Evolutionary conservation across 768 basidiomycete species (phyloP).

Genomic region (Cyclocybe cylindracea): DNA sequence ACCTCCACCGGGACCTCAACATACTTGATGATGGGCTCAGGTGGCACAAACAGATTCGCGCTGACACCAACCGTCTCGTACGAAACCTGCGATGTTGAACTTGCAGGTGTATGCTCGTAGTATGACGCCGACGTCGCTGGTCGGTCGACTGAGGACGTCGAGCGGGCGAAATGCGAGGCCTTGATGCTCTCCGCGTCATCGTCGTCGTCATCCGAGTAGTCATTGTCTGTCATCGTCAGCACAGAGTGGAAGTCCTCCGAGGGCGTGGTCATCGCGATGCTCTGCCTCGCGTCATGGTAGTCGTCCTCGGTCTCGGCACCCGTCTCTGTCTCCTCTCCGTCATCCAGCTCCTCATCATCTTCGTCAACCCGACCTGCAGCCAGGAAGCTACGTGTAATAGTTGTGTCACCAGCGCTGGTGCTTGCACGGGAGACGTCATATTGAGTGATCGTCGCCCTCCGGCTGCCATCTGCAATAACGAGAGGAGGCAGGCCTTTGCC

Average conservation of each 20-base stretch:
- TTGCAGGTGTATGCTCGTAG: slow-evolving; percentile 23
- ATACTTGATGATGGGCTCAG: slow-evolving; percentile 33
- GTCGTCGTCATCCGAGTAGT: slow-evolving; percentile 47
- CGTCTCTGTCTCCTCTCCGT: slow-evolving; percentile 64
- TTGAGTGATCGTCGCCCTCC: slow-evolving; percentile 51
- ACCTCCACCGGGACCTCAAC: slow-evolving; percentile 14
- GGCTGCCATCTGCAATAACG: slow-evolving; percentile 19
- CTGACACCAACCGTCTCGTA: slow-evolving; percentile 55
- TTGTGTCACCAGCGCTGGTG: slow-evolving; percentile 36
- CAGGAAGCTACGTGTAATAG: slow-evolving; percentile 41
- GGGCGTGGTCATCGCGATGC: slow-evolving; percentile 62
- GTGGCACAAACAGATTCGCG: slow-evolving; percentile 37
- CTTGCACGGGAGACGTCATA: slow-evolving; percentile 34
- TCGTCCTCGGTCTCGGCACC: slow-evolving; percentile 76
- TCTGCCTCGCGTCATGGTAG: slow-evolving; percentile 80
- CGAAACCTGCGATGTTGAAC: slow-evolving; percentile 27
- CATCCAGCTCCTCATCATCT: slow-evolving; percentile 33
- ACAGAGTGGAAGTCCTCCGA: slow-evolving; percentile 81
- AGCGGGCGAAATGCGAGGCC: slow-evolving; percentile 46
- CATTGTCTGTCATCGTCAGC: slow-evolving; percentile 70
- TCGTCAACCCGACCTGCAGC: slow-evolving; percentile 18
- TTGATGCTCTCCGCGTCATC: slow-evolving; percentile 78
- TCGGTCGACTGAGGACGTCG: slow-evolving; percentile 25
- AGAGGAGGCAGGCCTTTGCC: slow-evolving; percentile 22
- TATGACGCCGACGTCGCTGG: slow-evolving; percentile 35